phyloP scores from a whole-genome alignment of 352 stramenopile genomes.

The Aphanomyces invadans region DNA sequence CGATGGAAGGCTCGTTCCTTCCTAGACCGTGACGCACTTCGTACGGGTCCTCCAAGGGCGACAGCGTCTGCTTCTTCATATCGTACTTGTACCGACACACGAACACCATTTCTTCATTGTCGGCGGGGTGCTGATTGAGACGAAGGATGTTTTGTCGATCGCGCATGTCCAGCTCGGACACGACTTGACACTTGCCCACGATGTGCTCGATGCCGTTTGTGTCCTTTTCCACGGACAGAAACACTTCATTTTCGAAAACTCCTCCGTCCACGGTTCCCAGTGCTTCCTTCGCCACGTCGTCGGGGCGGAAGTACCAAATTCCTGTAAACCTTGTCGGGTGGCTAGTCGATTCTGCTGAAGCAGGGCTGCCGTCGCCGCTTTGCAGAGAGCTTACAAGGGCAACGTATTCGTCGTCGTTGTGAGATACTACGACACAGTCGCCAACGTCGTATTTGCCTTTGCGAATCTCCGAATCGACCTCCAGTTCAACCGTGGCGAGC shows the following conservation, averaged over 20 bases:
- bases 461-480: slow-evolving; percentile 13
- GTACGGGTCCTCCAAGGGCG: slow-evolving; percentile 48
- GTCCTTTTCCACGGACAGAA: slow-evolving; percentile 77
- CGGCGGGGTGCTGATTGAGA: slow-evolving; percentile 53
- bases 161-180: slow-evolving; percentile 60
- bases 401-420: slow-evolving; percentile 57
- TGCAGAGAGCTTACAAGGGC: slow-evolving; percentile 70
- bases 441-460: slow-evolving; percentile 67
- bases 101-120: slow-evolving; percentile 47
- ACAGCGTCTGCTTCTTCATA: slow-evolving; percentile 49
- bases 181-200: slow-evolving; percentile 64
- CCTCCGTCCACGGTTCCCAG: slow-evolving; percentile 49
- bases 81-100: slow-evolving; percentile 79
- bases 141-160: slow-evolving; percentile 66
- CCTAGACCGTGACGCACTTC: slow-evolving; percentile 60
- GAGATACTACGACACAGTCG: slow-evolving; percentile 70
- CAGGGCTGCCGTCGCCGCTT: slow-evolving; percentile 4
- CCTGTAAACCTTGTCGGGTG: slow-evolving; percentile 53
- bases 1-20: slow-evolving; percentile 60
- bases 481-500: neutral
- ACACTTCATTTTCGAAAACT: slow-evolving; percentile 63
- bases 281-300: slow-evolving; percentile 60
- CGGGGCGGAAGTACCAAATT: slow-evolving; percentile 81
- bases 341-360: slow-evolving; percentile 24
- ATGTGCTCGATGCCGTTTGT: slow-evolving; percentile 76